Conservation (phyloP, 2,329 filamentous ascomycete species). For the Aspergillus carbonarius region DNA sequence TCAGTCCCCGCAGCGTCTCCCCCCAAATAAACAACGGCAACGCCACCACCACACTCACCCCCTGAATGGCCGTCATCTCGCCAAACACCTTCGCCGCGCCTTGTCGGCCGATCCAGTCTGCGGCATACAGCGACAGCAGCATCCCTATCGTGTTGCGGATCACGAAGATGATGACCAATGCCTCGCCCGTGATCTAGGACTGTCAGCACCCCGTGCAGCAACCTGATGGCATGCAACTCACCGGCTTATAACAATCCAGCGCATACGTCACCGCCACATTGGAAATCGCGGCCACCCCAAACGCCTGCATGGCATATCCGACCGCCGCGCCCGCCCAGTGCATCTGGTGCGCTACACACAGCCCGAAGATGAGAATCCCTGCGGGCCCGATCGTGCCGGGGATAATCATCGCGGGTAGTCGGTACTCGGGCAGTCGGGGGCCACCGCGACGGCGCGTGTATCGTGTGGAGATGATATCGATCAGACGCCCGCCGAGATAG, state of each 20-base stretch:
- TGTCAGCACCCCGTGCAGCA: neutral
- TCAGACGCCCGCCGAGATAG: constrained; percentile 28
- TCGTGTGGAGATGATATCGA: constrained; percentile 29
- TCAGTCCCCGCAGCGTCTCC: constrained; percentile 15
- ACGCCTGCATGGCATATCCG: constrained; percentile 29
- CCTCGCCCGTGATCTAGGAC: constrained; percentile 24
- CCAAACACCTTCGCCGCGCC: constrained; percentile 24
- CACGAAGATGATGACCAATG: constrained; percentile 28
- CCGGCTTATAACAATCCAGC: constrained; percentile 26
- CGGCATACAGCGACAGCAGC: constrained; percentile 26
- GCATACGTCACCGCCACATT: constrained; percentile 30
- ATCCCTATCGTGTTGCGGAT: constrained; percentile 30
- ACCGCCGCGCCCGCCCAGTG: constrained; percentile 27
- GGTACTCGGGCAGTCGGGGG: constrained; percentile 25
- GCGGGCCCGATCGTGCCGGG: constrained; percentile 25
- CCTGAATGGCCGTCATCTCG: constrained; percentile 28
- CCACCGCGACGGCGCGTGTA: constrained; percentile 24
- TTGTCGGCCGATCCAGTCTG: constrained; percentile 26
- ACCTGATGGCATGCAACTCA: constrained; percentile 5
- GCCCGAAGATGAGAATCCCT: constrained; percentile 26
- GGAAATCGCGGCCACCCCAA: constrained; percentile 28
- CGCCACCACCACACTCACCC: constrained; percentile 20
- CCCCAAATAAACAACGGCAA: constrained; percentile 26
- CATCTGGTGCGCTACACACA: constrained; percentile 23
- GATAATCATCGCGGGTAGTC: constrained; percentile 28